Percentiles rank a stretch among this genome's conserved stretches.
These are phyloP conservation scores for Setomelanomma holmii DNA, from an alignment of 2,329 filamentous ascomycete species.

Conservation along the genomic window DNA sequence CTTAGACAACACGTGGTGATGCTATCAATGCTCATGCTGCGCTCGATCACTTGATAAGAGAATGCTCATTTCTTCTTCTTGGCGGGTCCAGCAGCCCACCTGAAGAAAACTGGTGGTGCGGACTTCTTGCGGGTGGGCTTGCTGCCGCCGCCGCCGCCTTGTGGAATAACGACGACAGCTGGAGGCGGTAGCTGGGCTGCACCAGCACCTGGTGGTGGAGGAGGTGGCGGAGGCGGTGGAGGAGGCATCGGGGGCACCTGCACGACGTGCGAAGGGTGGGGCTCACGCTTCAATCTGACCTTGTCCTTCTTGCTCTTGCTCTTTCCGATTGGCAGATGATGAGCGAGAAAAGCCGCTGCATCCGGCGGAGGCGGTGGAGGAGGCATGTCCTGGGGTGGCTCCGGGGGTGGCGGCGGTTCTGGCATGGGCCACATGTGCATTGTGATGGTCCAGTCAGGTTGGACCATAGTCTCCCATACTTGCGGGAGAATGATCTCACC, in stretches of 20 bases:
- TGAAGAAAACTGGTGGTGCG: conserved; percentile 22
- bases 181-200: conserved; percentile 18
- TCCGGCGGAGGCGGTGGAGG: conserved; percentile 21
- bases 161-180: conserved; percentile 10
- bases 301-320: conserved; percentile 22
- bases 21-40: not conserved
- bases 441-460: conserved; percentile 57
- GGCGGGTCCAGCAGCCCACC: conserved; percentile 30
- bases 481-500: conserved; percentile 59
- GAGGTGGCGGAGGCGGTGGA: conserved; percentile 4
- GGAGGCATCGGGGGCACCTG: conserved; percentile 12
- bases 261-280: conserved; percentile 7
- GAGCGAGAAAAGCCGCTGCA: conserved; percentile 18
- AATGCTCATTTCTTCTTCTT: conserved; percentile 14
- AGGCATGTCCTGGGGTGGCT: too few species aligned
- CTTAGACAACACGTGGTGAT: too few species aligned
- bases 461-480: conserved; percentile 57
- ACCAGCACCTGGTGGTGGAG: conserved; percentile 10
- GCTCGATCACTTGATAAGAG: not conserved
- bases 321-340: conserved; percentile 16
- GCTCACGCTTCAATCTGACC: conserved; percentile 19
- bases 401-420: conserved; percentile 28
- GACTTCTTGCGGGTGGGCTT: conserved; percentile 15
- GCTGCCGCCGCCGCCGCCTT: not conserved
- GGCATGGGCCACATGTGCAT: conserved; percentile 60